Conservation (phyloP, 129 eudicot species). For the Helianthus annuus region DNA sequence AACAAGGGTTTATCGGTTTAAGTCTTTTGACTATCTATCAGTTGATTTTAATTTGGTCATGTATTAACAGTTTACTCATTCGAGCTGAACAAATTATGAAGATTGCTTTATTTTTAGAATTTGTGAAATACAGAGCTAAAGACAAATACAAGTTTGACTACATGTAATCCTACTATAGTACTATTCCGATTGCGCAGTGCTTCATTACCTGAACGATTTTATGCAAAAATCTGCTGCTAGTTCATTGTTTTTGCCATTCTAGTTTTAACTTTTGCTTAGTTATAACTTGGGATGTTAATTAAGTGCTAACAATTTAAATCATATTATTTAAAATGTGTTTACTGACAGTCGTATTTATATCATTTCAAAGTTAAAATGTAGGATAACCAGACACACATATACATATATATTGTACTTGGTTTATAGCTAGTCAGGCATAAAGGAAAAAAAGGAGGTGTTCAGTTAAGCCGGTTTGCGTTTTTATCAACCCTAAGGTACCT, state of each 20-base stretch:
- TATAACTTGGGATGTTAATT: not conserved
- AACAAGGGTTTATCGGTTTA: no score
- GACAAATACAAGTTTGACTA: no score
- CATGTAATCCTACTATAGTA: no score
- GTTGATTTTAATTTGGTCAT: no score
- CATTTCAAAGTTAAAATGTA: not conserved
- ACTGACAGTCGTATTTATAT: not conserved
- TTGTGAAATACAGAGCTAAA: no score
- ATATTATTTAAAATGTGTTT: not conserved
- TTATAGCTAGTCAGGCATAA: not conserved
- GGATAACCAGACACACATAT: not conserved
- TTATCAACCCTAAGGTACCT: not conserved
- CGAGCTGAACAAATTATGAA: no score
- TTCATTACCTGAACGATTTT: not conserved
- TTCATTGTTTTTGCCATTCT: not conserved
- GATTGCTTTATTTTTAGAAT: no score
- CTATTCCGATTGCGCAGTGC: not conserved
- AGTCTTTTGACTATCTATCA: no score
- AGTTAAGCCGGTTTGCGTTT: not conserved
- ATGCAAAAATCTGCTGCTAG: constrained; percentile 2
- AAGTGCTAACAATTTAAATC: not conserved
- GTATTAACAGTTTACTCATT: no score
- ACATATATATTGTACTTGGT: not conserved
- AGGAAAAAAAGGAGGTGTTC: not conserved
- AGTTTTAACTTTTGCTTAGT: not conserved